phyloP scores from a whole-genome alignment of 768 basidiomycete species.

The Macrocybe gigantea region DNA sequence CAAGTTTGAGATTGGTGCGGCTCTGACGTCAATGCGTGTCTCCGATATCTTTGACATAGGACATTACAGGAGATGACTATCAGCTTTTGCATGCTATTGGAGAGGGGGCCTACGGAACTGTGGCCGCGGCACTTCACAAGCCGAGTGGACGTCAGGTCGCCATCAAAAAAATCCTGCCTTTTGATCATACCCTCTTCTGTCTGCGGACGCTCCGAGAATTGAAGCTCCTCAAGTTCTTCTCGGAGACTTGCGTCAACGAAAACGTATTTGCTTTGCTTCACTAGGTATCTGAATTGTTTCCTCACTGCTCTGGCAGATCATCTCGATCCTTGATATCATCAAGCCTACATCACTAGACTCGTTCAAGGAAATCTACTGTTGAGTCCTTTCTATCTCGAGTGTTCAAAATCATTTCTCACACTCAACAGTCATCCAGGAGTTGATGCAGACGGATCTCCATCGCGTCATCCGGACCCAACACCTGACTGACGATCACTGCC shows the following conservation, averaged over 20 bases:
- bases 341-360: constrained; percentile 68
- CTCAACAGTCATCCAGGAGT: constrained; percentile 67
- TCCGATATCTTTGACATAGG: not conserved
- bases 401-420: not conserved
- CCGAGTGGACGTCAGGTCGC: constrained; percentile 82
- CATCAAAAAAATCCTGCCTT: constrained; percentile 93
- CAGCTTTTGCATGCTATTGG: constrained; percentile 70
- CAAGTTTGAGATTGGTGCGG: constrained; percentile 64
- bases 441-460: constrained; percentile 90
- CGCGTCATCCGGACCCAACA: constrained; percentile 88
- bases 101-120: constrained; percentile 88
- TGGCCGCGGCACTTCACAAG: constrained; percentile 82
- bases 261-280: constrained; percentile 41
- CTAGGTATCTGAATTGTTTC: constrained; percentile 2
- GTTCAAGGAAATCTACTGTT: constrained; percentile 88
- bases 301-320: constrained; percentile 49
- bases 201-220: constrained; percentile 86
- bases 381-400: constrained; percentile 4
- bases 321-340: constrained; percentile 88
- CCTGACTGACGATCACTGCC: constrained; percentile 85
- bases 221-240: constrained; percentile 84
- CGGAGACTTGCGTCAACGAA: constrained; percentile 74
- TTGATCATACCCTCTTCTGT: constrained; percentile 91
- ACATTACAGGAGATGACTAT: constrained; percentile 57
- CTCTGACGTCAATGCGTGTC: constrained; percentile 6